Percentiles rank a stretch among this genome's conserved stretches.
These are phyloP conservation scores for Oropetium thomaeum DNA, from an alignment of 176 grass and related monocot species.

Conservation along the genomic window DNA sequence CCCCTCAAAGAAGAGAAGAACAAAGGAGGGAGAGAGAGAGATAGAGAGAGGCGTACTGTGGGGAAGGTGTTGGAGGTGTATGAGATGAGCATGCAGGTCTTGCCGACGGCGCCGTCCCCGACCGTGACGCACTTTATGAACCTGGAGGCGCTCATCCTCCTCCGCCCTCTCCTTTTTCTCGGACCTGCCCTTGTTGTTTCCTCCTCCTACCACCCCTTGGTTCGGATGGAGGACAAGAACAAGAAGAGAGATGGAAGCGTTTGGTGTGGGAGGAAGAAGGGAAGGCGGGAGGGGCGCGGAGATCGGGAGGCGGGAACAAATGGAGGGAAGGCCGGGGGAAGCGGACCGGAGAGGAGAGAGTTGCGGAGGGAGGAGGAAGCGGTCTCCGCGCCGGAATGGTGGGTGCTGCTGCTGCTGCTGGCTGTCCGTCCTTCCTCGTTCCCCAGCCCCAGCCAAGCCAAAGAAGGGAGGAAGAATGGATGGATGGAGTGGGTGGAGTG, in stretches of 20 bases:
- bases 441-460: not conserved
- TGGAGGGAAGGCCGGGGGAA: slow-evolving; percentile 41
- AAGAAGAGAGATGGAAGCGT: not conserved
- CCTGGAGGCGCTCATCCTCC: slow-evolving; percentile 71
- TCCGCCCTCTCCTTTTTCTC: not conserved
- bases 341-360: slow-evolving; percentile 19
- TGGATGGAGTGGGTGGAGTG: slow-evolving; percentile 1
- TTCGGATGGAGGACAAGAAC: not conserved
- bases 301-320: slow-evolving; percentile 39
- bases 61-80: slow-evolving; percentile 77
- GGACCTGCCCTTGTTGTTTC: not conserved
- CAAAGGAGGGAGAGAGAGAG: not conserved
- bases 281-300: slow-evolving; percentile 24
- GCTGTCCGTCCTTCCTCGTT: too few relatives aligned
- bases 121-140: slow-evolving; percentile 81
- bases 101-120: slow-evolving; percentile 73
- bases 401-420: not conserved
- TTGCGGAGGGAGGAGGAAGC: slow-evolving; percentile 43
- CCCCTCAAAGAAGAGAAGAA: not conserved
- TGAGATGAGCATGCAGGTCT: slow-evolving; percentile 78
- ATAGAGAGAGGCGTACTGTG: slow-evolving; percentile 19
- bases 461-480: not conserved
- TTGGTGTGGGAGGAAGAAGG: not conserved
- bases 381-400: slow-evolving; percentile 57
- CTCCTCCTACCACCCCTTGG: not conserved